Conservation (phyloP, 495 filamentous ascomycete genomes). For the Cercophora sp. region DNA sequence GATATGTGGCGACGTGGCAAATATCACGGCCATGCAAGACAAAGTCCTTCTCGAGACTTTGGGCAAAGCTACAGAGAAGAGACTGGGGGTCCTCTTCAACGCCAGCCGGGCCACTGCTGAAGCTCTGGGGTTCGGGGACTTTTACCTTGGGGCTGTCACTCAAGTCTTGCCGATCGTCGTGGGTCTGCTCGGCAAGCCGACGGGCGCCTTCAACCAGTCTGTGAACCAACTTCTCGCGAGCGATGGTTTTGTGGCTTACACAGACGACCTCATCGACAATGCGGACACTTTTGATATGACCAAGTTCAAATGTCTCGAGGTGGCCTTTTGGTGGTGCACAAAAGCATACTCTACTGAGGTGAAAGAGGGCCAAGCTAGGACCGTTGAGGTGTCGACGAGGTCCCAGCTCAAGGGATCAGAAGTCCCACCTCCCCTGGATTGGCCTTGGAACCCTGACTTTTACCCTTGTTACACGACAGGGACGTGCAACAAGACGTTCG, state of each 20-base stretch:
- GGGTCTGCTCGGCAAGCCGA: constrained; percentile 5
- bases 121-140: constrained; percentile 2
- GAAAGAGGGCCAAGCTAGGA: constrained; percentile 1
- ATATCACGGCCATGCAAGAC: constrained; percentile 24
- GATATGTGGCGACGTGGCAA: constrained; percentile 36
- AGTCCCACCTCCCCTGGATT: constrained; percentile 2
- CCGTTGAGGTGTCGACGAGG: constrained; percentile 1
- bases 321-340: constrained; percentile 20
- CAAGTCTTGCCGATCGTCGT: constrained; percentile 14
- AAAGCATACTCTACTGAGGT: constrained; percentile 13
- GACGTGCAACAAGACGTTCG: constrained; percentile 15
- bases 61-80: constrained; percentile 1
- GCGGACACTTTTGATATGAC: constrained; percentile 1
- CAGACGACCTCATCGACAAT: constrained; percentile 15
- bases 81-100: constrained; percentile 7
- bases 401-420: not conserved
- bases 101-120: not conserved
- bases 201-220: constrained; percentile 15
- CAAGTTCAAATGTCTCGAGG: constrained; percentile 16
- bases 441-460: constrained; percentile 12
- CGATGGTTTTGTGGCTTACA: constrained; percentile 19
- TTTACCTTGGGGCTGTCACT: not conserved
- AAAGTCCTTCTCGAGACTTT: constrained; percentile 1
- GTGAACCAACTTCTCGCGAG: constrained; percentile 11
- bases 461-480: constrained; percentile 13